Percentiles rank a stretch among this genome's conserved stretches.
phyloP scores from a whole-genome alignment of 805 yeast genomes.

The Saccharomycopsis olivae region DNA sequence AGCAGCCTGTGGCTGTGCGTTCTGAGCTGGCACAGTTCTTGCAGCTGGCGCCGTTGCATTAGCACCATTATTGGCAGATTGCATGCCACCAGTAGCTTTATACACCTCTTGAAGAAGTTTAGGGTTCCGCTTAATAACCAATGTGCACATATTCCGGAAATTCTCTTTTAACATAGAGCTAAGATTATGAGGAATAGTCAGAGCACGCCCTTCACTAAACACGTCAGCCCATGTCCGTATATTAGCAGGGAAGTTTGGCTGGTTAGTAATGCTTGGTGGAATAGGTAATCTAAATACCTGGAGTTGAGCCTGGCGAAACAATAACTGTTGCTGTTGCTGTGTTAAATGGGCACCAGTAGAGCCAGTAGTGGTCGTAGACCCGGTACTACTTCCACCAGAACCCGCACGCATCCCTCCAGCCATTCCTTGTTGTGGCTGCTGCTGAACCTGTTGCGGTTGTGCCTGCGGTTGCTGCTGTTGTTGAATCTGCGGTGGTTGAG shows the following conservation, averaged over 20 bases:
- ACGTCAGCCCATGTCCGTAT: conserved; percentile 57
- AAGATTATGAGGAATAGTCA: conserved; percentile 36
- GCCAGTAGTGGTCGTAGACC: conserved; percentile 1
- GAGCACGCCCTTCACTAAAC: conserved; percentile 42
- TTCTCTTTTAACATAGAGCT: conserved; percentile 4
- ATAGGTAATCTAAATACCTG: conserved; percentile 23
- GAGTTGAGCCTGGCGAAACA: conserved; percentile 15
- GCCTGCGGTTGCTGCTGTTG: conserved; percentile 10
- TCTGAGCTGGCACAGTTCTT: too few species aligned
- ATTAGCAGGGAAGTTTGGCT: conserved; percentile 51
- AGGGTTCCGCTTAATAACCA: conserved; percentile 10
- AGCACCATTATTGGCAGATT: not conserved
- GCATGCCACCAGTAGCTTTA: not conserved
- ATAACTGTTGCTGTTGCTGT: conserved; percentile 10
- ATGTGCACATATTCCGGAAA: conserved; percentile 7
- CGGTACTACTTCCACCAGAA: not conserved
- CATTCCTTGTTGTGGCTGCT: not conserved
- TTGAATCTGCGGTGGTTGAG: conserved; percentile 1
- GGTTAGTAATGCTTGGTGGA: conserved; percentile 44
- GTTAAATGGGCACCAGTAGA: conserved; percentile 6
- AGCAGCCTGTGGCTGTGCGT: too few species aligned
- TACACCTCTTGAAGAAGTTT: conserved; percentile 5
- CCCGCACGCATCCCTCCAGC: too few species aligned
- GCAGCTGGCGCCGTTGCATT: not conserved
- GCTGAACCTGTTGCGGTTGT: conserved; percentile 7